phyloP scores from a whole-genome alignment of 2,329 filamentous ascomycete species.

The Escovopsis sp. region DNA sequence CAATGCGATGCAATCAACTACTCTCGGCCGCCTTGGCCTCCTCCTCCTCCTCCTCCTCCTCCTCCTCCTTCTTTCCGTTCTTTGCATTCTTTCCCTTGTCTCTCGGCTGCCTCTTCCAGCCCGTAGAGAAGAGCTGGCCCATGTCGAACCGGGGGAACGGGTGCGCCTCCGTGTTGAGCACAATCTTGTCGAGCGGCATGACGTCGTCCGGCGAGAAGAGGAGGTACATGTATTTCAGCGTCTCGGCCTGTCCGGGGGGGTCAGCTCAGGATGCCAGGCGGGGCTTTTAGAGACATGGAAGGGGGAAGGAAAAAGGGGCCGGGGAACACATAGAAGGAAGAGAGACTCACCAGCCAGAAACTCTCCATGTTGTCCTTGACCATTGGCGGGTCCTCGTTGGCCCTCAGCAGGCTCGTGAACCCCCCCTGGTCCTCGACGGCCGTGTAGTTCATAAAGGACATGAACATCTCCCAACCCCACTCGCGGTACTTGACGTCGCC shows the following conservation, averaged over 20 bases:
- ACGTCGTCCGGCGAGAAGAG: slow-evolving; percentile 76
- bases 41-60: no score
- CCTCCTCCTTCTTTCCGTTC: neutral
- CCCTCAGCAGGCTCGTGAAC: slow-evolving; percentile 69
- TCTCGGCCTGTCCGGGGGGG: slow-evolving; percentile 54
- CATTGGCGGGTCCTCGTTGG: slow-evolving; percentile 53
- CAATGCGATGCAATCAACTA: no score
- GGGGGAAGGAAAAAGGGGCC: no score
- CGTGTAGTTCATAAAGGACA: slow-evolving; percentile 75
- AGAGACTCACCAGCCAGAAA: slow-evolving; percentile 72
- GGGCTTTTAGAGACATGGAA: neutral
- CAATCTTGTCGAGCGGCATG: slow-evolving; percentile 70
- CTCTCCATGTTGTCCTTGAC: slow-evolving; percentile 91
- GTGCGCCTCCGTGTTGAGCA: slow-evolving; percentile 95
- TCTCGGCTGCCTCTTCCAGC: slow-evolving; percentile 60
- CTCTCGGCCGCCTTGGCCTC: no score
- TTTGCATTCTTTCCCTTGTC: slow-evolving; percentile 27
- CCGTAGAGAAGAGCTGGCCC: slow-evolving; percentile 60
- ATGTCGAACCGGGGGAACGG: slow-evolving; percentile 77
- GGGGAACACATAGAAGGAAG: slow-evolving; percentile 7
- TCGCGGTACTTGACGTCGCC: slow-evolving; percentile 77
- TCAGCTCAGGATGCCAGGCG: no score
- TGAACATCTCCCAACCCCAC: slow-evolving; percentile 99
- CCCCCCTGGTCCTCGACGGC: slow-evolving; percentile 63
- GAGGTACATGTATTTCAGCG: slow-evolving; percentile 93